A percentile compares a stretch with the other conserved stretches of the same genome.
These are phyloP conservation scores for Cyberlindnera veronae DNA, from an alignment of 805 yeast genomes.

Conservation along the genomic window DNA sequence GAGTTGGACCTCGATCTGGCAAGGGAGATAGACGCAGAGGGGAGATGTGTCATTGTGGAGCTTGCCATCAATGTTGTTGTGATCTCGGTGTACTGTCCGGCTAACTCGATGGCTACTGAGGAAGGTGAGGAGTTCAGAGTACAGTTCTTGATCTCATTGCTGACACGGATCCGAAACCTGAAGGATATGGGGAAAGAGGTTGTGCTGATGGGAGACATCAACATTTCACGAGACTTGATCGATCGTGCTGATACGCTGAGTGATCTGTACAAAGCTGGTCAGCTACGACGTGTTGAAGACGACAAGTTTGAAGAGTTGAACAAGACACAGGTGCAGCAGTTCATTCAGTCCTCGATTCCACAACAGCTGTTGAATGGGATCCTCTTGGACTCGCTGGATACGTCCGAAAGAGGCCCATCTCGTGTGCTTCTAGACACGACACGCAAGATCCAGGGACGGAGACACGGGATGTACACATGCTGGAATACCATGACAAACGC, in stretches of 20 bases:
- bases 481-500: constrained; percentile 83
- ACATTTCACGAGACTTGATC: constrained; percentile 72
- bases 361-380: constrained; percentile 46
- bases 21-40: constrained; percentile 68
- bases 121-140: constrained; percentile 60
- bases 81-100: constrained; percentile 82
- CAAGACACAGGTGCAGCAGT: constrained; percentile 28
- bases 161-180: constrained; percentile 58
- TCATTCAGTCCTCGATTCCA: constrained; percentile 38
- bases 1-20: constrained; percentile 36
- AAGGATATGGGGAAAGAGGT: constrained; percentile 60
- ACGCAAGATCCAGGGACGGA: constrained; percentile 52
- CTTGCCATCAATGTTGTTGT: constrained; percentile 58
- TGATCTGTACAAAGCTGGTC: constrained; percentile 37
- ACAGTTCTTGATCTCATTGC: constrained; percentile 54
- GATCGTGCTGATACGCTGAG: constrained; percentile 75
- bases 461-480: constrained; percentile 74
- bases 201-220: constrained; percentile 84
- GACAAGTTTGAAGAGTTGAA: constrained; percentile 36
- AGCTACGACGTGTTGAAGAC: constrained; percentile 27
- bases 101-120: constrained; percentile 71
- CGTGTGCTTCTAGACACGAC: constrained; percentile 57
- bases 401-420: constrained; percentile 29
- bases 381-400: constrained; percentile 33
- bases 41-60: constrained; percentile 77